phyloP scores from a whole-genome alignment of 371 early-diverging fungal species.

The Mortierella sp. region DNA sequence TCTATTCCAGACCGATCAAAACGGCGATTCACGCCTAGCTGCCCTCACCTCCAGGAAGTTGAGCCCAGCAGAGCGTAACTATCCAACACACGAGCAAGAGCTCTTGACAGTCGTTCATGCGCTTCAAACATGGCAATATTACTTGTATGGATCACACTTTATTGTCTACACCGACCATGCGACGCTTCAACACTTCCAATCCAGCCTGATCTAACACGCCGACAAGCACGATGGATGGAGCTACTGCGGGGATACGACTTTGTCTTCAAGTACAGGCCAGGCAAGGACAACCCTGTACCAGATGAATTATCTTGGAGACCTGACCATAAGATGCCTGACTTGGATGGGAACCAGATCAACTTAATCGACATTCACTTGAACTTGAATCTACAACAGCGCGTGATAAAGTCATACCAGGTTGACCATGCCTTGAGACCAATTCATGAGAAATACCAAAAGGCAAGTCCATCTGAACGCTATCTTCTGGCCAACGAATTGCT shows the following conservation, averaged over 20 bases:
- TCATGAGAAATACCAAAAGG: too few species aligned
- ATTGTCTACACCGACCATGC: conserved; percentile 1
- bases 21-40: neutral
- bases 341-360: too few species aligned
- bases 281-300: neutral
- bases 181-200: neutral
- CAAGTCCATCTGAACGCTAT: too few species aligned
- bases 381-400: too few species aligned
- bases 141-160: neutral
- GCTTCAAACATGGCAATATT: neutral
- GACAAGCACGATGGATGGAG: neutral
- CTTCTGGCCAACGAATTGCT: too few species aligned
- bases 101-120: neutral
- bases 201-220: neutral
- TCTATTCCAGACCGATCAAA: neutral
- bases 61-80: neutral
- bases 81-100: neutral
- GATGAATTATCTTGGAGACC: neutral
- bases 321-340: neutral
- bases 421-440: too few species aligned
- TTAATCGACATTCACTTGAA: too few species aligned
- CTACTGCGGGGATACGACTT: neutral
- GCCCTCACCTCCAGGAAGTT: neutral
- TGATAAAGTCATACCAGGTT: too few species aligned
- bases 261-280: neutral